These are phyloP conservation scores for Gossypium schwendimanii DNA, from an alignment of 441 rosid genomes.

Conservation along the genomic window DNA sequence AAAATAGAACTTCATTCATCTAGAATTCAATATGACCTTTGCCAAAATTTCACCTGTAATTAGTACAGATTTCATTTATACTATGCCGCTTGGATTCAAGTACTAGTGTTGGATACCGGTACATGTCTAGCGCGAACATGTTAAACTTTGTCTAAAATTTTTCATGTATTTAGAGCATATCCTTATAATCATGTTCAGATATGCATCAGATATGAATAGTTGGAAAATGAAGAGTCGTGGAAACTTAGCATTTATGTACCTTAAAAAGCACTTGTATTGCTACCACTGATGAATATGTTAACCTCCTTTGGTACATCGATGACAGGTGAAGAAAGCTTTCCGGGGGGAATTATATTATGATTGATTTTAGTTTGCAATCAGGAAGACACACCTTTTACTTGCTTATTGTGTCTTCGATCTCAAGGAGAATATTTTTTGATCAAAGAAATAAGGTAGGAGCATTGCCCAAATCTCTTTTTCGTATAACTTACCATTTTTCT, in stretches of 20 bases:
- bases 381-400: conserved; percentile 4
- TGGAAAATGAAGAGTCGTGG: neutral
- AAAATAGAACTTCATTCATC: neutral
- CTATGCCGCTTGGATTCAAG: neutral
- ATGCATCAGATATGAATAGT: neutral
- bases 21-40: neutral
- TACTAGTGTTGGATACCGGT: neutral
- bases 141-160: neutral
- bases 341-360: conserved; percentile 49
- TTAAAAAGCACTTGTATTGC: neutral
- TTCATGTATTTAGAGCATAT: neutral
- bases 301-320: conserved; percentile 12
- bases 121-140: neutral
- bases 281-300: neutral
- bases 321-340: conserved; percentile 71
- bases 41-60: neutral
- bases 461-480: neutral
- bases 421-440: neutral
- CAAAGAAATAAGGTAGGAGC: conserved; percentile 6
- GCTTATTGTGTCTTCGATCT: neutral
- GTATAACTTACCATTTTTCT: conserved; percentile 10
- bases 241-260: neutral
- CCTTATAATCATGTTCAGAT: neutral
- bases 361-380: conserved; percentile 22
- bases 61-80: neutral